Conservation (phyloP, 2,329 filamentous ascomycete genomes). For the Blastomyces percursus region DNA sequence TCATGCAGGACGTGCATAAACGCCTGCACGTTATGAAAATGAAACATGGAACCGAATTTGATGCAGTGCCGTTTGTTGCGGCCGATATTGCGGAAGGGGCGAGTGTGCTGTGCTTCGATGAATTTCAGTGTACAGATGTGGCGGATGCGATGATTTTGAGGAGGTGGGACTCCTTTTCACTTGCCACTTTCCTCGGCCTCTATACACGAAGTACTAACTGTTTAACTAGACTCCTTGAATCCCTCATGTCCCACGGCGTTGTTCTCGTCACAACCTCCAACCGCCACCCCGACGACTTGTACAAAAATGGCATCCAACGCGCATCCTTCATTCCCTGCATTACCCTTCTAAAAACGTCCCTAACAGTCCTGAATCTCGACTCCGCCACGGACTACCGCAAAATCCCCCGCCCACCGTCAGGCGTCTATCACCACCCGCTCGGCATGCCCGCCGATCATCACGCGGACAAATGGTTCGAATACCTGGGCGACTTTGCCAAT, state of each 20-base stretch:
- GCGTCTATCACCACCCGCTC: constrained; percentile 85
- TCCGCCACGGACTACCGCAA: constrained; percentile 95
- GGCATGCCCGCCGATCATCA: constrained; percentile 67
- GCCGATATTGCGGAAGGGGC: constrained; percentile 82
- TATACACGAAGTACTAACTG: constrained; percentile 1
- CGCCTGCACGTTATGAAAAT: constrained; percentile 84
- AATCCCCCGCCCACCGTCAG: constrained; percentile 82
- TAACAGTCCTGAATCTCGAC: constrained; percentile 88
- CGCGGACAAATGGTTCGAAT: constrained; percentile 90
- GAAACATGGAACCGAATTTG: constrained; percentile 75
- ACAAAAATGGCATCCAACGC: constrained; percentile 95
- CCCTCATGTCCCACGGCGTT: constrained; percentile 91
- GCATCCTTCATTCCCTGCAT: constrained; percentile 95
- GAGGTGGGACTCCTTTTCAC: constrained; percentile 37
- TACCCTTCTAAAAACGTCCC: constrained; percentile 69
- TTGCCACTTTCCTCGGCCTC: background rate
- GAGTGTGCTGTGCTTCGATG: constrained; percentile 90
- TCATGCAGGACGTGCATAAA: constrained; percentile 97
- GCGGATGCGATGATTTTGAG: constrained; percentile 97
- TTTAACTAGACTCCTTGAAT: constrained; percentile 57
- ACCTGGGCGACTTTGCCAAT: constrained; percentile 70
- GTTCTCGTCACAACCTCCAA: constrained; percentile 95
- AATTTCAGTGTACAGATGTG: constrained; percentile 97
- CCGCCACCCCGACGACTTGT: constrained; percentile 88
- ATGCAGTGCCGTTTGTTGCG: constrained; percentile 82